Evolutionary conservation across 1,284 basidiomycete genomes (phyloP).

Genomic region (Marasmius fiardii): DNA sequence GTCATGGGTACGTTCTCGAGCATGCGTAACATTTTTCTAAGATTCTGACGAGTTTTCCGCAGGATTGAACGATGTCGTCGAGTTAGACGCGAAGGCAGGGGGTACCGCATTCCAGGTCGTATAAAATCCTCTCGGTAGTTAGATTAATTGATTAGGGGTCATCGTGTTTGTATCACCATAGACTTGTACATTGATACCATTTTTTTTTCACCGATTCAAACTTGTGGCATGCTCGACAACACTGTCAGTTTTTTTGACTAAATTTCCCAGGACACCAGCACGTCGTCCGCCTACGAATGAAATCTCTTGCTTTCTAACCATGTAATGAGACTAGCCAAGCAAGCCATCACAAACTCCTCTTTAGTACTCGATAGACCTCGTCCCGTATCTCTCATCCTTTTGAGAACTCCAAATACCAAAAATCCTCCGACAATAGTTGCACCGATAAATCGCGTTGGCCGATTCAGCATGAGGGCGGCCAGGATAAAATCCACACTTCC

Average conservation of each 20-base stretch:
- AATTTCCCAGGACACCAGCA: no score
- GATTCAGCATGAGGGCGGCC: background rate
- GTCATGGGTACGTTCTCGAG: constrained; percentile 50
- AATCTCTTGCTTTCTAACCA: background rate
- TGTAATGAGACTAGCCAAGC: background rate
- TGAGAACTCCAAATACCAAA: background rate
- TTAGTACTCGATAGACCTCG: background rate
- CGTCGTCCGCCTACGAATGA: no score
- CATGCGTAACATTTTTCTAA: background rate
- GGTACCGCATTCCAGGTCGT: constrained; percentile 52
- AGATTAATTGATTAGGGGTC: no score
- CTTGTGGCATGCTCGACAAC: no score
- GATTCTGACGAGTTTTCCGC: constrained; percentile 1
- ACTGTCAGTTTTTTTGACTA: no score
- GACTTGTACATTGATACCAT: no score
- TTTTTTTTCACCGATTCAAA: no score
- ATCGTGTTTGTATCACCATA: no score
- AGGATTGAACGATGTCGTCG: constrained; percentile 56
- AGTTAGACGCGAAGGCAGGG: constrained; percentile 58
- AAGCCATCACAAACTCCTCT: background rate
- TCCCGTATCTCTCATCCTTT: background rate
- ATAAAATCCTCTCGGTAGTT: constrained; percentile 19
- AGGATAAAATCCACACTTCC: background rate
- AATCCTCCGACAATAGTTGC: background rate
- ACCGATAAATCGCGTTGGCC: background rate